Conservation (phyloP, 257 asterid genomes). For the Primulina tabacum region DNA sequence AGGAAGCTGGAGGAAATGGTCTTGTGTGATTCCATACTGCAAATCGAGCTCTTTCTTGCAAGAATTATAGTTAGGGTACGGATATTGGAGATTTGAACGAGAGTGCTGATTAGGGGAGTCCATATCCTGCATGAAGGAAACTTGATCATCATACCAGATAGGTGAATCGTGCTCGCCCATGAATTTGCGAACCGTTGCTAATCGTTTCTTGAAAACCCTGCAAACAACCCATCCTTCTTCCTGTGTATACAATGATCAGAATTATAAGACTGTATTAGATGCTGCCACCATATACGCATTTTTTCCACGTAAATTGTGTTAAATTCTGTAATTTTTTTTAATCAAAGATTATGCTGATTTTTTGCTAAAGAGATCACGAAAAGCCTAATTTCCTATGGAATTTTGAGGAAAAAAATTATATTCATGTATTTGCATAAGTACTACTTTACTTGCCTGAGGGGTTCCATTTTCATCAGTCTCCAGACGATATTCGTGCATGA, state of each 20-base stretch:
- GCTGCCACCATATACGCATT: background rate
- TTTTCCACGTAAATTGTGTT: background rate
- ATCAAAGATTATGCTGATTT: background rate
- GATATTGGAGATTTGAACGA: constrained; percentile 28
- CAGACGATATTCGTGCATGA: constrained; percentile 90
- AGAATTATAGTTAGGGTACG: constrained; percentile 31
- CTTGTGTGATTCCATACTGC: constrained; percentile 39
- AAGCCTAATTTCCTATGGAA: background rate
- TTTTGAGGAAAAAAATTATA: background rate
- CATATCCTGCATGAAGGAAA: constrained; percentile 63
- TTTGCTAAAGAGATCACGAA: background rate
- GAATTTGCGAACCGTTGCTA: constrained; percentile 43
- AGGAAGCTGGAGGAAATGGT: constrained; percentile 61
- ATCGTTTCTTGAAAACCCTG: constrained; percentile 75
- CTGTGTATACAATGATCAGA: constrained; percentile 27
- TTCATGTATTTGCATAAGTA: background rate
- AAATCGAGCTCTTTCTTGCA: constrained; percentile 54
- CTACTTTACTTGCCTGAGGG: constrained; percentile 58
- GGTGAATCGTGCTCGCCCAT: constrained; percentile 68
- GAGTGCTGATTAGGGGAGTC: constrained; percentile 54
- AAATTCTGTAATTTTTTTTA: too few species aligned
- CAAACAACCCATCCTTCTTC: constrained; percentile 99
- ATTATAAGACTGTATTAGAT: background rate
- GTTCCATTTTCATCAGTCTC: constrained; percentile 75
- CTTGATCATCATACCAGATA: constrained; percentile 80